Evolutionary conservation across 371 early-diverging fungal species (phyloP), one percentile per base, ranked within the genome.

Genomic region (Apophysomyces elegans): DNA sequence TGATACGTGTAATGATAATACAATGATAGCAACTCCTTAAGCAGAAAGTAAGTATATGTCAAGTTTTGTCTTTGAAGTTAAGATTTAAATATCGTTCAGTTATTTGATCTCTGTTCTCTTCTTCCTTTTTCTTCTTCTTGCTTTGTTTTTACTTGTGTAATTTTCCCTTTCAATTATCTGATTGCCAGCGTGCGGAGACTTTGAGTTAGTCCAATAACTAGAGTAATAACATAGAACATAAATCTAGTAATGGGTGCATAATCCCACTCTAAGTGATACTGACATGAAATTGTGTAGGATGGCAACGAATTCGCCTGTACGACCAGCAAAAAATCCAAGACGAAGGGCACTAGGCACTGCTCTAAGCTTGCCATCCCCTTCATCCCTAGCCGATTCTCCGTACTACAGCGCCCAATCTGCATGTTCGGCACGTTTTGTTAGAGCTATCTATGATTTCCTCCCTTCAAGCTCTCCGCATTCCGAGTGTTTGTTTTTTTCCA

Each of bases 311-410:
- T 50, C 54, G 21, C 54, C 54, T 16, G 54, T 50, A 21, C 54
- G 54, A 50, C 54, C 54, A 11, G 54, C 54, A 50, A 80, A 39
- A n/a, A 80, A 58, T 3, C 76, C 81, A 77, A 83, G 79, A 11
- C 80, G 59, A 7, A 79, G 81, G 12, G 84, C 84, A 64, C 79
- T 83, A 9, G 84, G 84, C 70, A 80, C 73, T 2, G 81, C 84
- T 65, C 81, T 73, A 35, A 81, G 81, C 5, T 81, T 83, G 9
- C 84, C 84, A 66, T 83, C 84, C 64, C 80, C 84, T 39, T 83
- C 84, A n/a, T 50, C 54, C 54, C 54, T 50, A 50, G 54, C 21
- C 9, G 54, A 50, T 21, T 50, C 54, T 11, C 54, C 54, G 54
- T 50, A 50, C 21, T 50, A 50, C 21, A 21, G 54, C 21, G 21